Evolutionary conservation across 148 eudicot species (phyloP), one percentile per base, ranked within the genome.

Genomic region (Amaranthus cruentus): DNA sequence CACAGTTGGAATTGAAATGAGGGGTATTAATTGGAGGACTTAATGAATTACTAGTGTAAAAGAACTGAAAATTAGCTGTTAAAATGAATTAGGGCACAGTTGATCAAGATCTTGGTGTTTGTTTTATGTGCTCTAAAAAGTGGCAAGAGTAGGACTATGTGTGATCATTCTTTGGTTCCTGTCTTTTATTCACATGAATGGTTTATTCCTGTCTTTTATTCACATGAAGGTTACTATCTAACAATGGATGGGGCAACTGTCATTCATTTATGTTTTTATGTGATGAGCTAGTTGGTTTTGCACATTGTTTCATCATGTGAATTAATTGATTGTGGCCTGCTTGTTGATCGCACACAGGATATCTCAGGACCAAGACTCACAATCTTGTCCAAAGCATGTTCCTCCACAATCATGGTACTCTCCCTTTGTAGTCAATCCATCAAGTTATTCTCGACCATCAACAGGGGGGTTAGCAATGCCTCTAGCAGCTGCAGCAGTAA

Each of bases 361-460:
- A 75, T 92, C 91, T 71, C 97, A 87, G 73, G 93, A 88, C 79
- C 96, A 87, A 81, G 85, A 85, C 78, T 79, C 83, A 80, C 89
- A 87, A 78, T 69, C 90, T 75, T 87, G 78, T 3, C 83, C 90
- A 21, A 87, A 89, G 60, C 91, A 86, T 73, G 77, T 78, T 57
- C 69, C 95, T 43, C 76, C 82, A 50, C 87, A 87, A 66, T 88
- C 96, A 46, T 90, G 93, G 90, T 87, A 92, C 84, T 87, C 96
- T 71, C 87, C 90, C 69, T 80, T 91, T 76, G 90, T 84, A 73
- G 68, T 60, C n/a, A 78, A 75, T 80, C 75, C 98, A 14, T 80
- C 86, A 8, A 76, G 85, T 77, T 79, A 87, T 68, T 87, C 98
- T 6, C 90, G 88, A 57, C 96, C 98, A 38, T 77, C 82, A 76